Percentiles rank a stretch among this genome's conserved stretches.
Conservation (phyloP, 345 rosid species). For the Noccaea bulbosa region DNA sequence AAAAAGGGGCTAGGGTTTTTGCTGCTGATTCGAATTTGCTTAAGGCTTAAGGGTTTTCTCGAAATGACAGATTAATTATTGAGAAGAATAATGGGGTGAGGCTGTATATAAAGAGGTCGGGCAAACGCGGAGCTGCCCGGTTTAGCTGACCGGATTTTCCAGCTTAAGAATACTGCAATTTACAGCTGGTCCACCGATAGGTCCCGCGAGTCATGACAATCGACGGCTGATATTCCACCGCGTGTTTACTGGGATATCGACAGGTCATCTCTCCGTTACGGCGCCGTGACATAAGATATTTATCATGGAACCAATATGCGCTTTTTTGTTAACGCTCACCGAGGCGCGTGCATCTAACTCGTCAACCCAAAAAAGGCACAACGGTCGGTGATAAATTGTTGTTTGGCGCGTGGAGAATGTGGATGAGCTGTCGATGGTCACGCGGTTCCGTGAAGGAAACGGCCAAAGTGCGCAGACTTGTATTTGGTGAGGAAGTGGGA, state of each 20-base stretch:
- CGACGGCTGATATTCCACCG: slow-evolving; percentile 23
- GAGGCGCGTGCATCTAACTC: slow-evolving; percentile 35
- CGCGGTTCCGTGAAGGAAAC: slow-evolving; percentile 45
- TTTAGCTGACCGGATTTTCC: slow-evolving; percentile 44
- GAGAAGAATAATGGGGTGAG: background rate
- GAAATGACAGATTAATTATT: background rate
- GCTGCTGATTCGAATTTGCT: background rate
- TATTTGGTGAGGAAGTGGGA: slow-evolving; percentile 15
- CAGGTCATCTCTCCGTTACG: slow-evolving; percentile 40
- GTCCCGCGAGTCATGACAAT: slow-evolving; percentile 26
- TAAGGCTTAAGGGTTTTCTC: background rate
- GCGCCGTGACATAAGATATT: slow-evolving; percentile 36
- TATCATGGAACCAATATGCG: background rate
- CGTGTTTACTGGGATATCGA: slow-evolving; percentile 29
- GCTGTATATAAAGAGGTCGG: slow-evolving; percentile 42
- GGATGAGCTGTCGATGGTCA: slow-evolving; percentile 36
- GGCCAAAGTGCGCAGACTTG: slow-evolving; percentile 31
- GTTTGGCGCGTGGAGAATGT: slow-evolving; percentile 33
- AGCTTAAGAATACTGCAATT: slow-evolving; percentile 39
- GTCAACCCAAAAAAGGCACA: background rate
- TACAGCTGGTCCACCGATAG: slow-evolving; percentile 35
- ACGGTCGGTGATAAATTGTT: slow-evolving; percentile 32
- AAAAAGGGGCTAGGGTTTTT: background rate
- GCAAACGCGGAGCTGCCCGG: slow-evolving; percentile 29
- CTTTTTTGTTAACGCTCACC: background rate